Evolutionary conservation across 257 asterid genomes (phyloP), one percentile per base, ranked within the genome.

Genomic region (Lithospermum erythrorhizon): DNA sequence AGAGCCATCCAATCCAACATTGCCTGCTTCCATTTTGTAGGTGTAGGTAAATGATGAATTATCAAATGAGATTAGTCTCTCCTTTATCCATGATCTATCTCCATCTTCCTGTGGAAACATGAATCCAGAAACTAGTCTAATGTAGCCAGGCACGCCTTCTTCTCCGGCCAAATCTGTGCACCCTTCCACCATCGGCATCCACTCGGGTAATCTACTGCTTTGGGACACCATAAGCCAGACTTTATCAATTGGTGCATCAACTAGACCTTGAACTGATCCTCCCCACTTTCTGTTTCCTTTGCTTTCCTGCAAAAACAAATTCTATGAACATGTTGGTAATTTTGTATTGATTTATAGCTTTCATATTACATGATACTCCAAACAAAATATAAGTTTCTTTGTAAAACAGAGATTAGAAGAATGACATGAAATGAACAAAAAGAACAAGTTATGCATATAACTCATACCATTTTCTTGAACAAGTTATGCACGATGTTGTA

Each of bases 11-110:
- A 83, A 65, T 1, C 90, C 95, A 18, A 83, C 79, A 77, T 83
- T 86, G 78, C 87, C 79, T 57, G 90, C 81, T 65, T 76, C 86
- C 87, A 80, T 73, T 59, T 21, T 66, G 67, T 82, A 82, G 22
- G 53, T 54, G 37, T 76, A 85, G 29, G 63, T 70, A 60, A 69
- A 64, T 22, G 80, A 63, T 19, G 47, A 45, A 64, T 79, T 61
- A 62, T 80, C 81, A 71, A 82, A 75, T 29, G 23, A 25, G 19
- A 86, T 74, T 0, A 83, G 82, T 53, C 68, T 72, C 65, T 86
- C 90, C 67, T 81, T 86, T 67, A 86, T 83, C 95, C 95, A 86
- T 29, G 95, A 86, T 55, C 90, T 79, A 24, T 83, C 90, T 48
- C 82, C 81, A 20, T 86, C 88, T 66, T 73, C 65, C 37, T 75